Base-by-base conservation (phyloP, 169 alveolate species). In the Theileria sp. region DNA sequence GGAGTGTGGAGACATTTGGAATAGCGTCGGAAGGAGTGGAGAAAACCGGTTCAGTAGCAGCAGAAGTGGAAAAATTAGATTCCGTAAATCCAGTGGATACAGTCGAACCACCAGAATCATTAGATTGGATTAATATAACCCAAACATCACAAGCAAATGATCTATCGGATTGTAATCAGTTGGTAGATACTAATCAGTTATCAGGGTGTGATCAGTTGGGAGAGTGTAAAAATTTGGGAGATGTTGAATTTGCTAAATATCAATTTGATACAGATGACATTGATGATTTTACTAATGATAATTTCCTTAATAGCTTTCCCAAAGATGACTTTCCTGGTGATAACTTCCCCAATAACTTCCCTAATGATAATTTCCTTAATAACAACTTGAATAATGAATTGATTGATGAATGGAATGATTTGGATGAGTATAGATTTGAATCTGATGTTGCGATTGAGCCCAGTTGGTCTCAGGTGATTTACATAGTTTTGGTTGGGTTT, bases 401-500 rank as follows among this genome's bases (percentile, higher is more conserved):
- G n/a, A n/a, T n/a, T n/a, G n/a, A n/a, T n/a, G n/a, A n/a, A n/a
- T n/a, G n/a, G n/a, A n/a, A n/a, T n/a, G n/a, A n/a, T n/a, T n/a
- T 44, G 1, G 54, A 44, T 44, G 8, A 44, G 17, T 44, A 4
- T 44, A 44, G 54, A 13, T 2, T 8, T 5, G 67, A 58, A 30
- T 58, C 67, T 19, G 67, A 58, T 3, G 15, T 8, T 19, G 67
- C 1, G 1, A 2, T 15, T 6, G 67, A 58, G 10, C 36, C 34
- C 17, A 32, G 51, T n/a, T 66, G 75, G 75, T 13, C 75, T 8
- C 51, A 66, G 17, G 61, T 66, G 3, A 25, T 66, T 9, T 66
- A 44, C 75, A 2, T 36, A 13, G 13, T 36, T 19, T 21, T 66
- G 75, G 75, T 66, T 19, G 75, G 75, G 19, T 66, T 44, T 36